These are phyloP conservation scores for Aspergillus olivimuriae DNA, from an alignment of 495 filamentous ascomycete genomes.

Conservation along the genomic window DNA sequence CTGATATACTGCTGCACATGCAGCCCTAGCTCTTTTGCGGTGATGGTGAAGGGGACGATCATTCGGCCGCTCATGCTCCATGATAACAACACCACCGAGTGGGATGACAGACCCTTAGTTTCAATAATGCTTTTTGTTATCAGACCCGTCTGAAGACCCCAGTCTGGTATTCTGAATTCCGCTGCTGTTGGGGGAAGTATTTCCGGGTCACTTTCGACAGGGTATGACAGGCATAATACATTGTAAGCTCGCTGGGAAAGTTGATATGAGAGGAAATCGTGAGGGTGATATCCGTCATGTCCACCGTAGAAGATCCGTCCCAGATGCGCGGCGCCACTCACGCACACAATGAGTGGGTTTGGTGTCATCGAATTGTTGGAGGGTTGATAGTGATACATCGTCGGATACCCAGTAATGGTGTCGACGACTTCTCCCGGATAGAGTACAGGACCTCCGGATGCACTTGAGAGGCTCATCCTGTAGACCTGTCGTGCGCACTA, in stretches of 20 bases:
- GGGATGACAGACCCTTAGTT: constrained; percentile 2
- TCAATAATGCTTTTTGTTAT: constrained; percentile 9
- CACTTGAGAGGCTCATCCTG: too few species aligned
- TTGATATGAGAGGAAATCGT: constrained; percentile 15
- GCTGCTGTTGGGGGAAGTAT: constrained; percentile 11
- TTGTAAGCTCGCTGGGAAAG: constrained; percentile 13
- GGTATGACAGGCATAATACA: constrained; percentile 22
- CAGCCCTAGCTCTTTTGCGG: constrained; percentile 10
- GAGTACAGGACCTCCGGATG: too few species aligned
- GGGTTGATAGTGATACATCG: constrained; percentile 16
- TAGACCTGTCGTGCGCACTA: too few species aligned
- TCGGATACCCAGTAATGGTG: constrained; percentile 12
- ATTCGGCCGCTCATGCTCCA: constrained; percentile 25
- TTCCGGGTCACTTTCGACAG: constrained; percentile 12
- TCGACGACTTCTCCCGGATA: constrained; percentile 16
- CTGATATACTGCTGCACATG: constrained; percentile 15
- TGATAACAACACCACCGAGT: constrained; percentile 9
- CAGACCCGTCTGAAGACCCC: constrained; percentile 17
- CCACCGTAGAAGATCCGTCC: constrained; percentile 22
- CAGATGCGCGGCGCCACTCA: constrained; percentile 15
- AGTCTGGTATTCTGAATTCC: constrained; percentile 14
- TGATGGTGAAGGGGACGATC: constrained; percentile 14
- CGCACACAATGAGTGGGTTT: constrained; percentile 19
- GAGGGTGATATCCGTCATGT: constrained; percentile 8
- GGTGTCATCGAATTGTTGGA: neutral